Evolutionary conservation across 2,329 filamentous ascomycete species (phyloP), one percentile per base, ranked within the genome.

Genomic region (Colletotrichum zoysiae): DNA sequence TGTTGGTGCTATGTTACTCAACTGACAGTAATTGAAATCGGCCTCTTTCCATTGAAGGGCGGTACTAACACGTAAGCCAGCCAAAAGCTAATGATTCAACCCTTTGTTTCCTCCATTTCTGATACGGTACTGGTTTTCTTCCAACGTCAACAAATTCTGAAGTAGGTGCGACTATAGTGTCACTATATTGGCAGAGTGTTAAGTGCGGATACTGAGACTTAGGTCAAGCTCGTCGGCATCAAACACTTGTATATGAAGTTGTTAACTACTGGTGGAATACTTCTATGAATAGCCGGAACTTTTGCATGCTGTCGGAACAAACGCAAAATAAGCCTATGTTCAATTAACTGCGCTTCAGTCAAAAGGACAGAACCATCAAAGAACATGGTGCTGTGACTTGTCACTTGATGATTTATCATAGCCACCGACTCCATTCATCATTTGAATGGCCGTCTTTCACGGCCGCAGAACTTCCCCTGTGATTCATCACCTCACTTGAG

Each of bases 381-480:
- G 2, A 6, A 16, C 12, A 14, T 26, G 1, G 30, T 7, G 12
- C 3, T 26, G 12, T 51, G 11, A 51, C 42, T 44, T 2, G 12
- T 51, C 5, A 30, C 6, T 44, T 4, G 1, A 20, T 20, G 11
- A 2, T 20, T 33, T 12, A 35, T 35, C 51, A 55, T 18, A 1
- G 16, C 7, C 26, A 30, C 1, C 5, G n/a, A 33, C 26, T 5
- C 7, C 16, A 1, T n/a, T 20, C 12, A 20, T n/a, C 14, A 35
- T 20, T 16, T 1, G 12, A 20, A 35, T 3, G 3, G 18, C 16
- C 8, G 7, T 55, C 1, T 12, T 55, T 55, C 18, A 55, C 51
- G 0, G 8, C 12, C 26, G 2, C 6, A 20, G 2, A 7, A 55
- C 3, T 1, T 8, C n/a, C 14, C 18, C 2, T 1, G 16, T 20